phyloP scores from a whole-genome alignment of 1,139 yeast genomes.

The Pichia sorboxylosa region DNA sequence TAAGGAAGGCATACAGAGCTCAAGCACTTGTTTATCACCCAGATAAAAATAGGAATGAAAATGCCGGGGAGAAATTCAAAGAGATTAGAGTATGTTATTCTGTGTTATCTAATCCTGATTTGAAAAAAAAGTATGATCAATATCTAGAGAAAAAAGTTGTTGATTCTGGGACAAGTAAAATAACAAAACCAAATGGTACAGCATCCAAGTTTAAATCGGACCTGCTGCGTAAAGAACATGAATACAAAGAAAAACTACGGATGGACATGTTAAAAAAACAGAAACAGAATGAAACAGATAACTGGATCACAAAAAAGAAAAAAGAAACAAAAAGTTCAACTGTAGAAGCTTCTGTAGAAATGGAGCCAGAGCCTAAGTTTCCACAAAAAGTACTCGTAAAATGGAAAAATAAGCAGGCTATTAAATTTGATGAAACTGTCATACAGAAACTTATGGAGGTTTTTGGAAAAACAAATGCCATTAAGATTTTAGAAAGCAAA shows the following conservation, averaged over 20 bases:
- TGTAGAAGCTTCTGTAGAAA: background rate
- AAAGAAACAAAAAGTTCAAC: background rate
- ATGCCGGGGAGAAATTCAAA: conserved; percentile 28
- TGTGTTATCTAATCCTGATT: conserved; percentile 26
- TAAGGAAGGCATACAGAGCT: conserved; percentile 20
- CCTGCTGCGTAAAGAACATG: conserved; percentile 3
- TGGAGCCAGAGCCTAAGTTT: background rate
- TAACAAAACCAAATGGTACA: background rate
- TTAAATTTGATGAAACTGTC: conserved; percentile 27
- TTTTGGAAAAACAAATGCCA: conserved; percentile 30
- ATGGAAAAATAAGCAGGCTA: conserved; percentile 35
- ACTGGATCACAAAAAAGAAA: background rate
- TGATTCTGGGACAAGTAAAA: background rate
- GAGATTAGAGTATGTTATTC: conserved; percentile 30
- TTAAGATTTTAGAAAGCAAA: conserved; percentile 11
- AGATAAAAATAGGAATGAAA: conserved; percentile 33
- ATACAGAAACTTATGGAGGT: conserved; percentile 32
- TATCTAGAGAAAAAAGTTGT: conserved; percentile 7
- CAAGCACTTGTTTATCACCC: conserved; percentile 28
- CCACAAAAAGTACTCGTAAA: conserved; percentile 19
- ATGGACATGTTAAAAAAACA: conserved; percentile 4
- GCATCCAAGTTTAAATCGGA: conserved; percentile 5
- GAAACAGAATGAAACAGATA: background rate
- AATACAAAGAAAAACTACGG: conserved; percentile 16
- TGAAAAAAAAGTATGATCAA: conserved; percentile 29